These are phyloP conservation scores for Salvia miltiorrhiza DNA, from an alignment of 257 asterid species.

Conservation along the genomic window DNA sequence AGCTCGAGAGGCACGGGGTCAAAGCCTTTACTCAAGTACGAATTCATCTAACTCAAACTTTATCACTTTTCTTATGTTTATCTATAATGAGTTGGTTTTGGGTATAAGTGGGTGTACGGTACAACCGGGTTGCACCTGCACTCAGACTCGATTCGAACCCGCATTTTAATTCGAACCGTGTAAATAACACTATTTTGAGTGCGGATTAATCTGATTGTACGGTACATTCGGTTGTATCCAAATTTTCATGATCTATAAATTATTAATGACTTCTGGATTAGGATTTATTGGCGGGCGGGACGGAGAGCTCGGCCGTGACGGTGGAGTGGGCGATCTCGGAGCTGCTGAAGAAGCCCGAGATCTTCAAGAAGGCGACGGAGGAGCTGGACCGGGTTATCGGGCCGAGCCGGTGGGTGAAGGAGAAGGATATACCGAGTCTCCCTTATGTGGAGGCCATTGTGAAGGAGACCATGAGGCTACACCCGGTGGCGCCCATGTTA, in stretches of 20 bases:
- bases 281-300: conserved; percentile 82
- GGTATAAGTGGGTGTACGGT: too few relatives aligned
- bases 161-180: too few relatives aligned
- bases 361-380: conserved; percentile 52
- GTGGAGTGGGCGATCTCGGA: conserved; percentile 92
- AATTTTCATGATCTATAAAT: too few relatives aligned
- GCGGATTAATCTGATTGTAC: too few relatives aligned
- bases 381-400: conserved; percentile 75
- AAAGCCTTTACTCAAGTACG: conserved; percentile 46
- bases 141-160: too few relatives aligned
- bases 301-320: conserved; percentile 75
- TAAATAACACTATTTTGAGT: too few relatives aligned
- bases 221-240: too few relatives aligned
- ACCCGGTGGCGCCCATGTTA: conserved; percentile 58
- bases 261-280: too few relatives aligned
- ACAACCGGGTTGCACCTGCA: too few relatives aligned
- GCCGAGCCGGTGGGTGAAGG: conserved; percentile 40
- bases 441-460: conserved; percentile 41
- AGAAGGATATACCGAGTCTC: conserved; percentile 32
- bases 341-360: conserved; percentile 58
- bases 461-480: conserved; percentile 48
- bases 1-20: conserved; percentile 46
- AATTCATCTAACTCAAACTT: too few relatives aligned
- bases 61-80: too few relatives aligned
- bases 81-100: too few relatives aligned